Percentiles rank a stretch among this genome's conserved stretches.
phyloP scores from a whole-genome alignment of 345 rosid genomes.

The Ceriops tagal region DNA sequence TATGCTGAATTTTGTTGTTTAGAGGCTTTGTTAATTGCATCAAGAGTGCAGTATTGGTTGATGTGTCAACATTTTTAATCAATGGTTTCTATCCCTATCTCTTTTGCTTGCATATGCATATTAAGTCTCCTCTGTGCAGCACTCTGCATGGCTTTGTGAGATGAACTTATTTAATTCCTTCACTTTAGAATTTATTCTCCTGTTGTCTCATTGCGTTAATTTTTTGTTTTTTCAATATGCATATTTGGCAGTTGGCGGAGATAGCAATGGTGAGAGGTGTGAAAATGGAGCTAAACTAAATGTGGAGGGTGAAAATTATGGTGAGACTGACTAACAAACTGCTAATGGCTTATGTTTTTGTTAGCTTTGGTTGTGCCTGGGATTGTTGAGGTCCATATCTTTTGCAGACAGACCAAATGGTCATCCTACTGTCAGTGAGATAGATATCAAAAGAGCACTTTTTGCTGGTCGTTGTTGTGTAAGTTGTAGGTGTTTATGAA shows the following conservation, averaged over 20 bases:
- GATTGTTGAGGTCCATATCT: slow-evolving; percentile 12
- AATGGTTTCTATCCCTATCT: too few species aligned
- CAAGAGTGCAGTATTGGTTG: too few species aligned
- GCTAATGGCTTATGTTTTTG: slow-evolving; percentile 15
- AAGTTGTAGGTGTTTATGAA: slow-evolving; percentile 99
- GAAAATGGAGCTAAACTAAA: slow-evolving; percentile 31
- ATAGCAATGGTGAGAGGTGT: slow-evolving; percentile 41
- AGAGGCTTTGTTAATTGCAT: too few species aligned
- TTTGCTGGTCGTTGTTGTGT: slow-evolving; percentile 89
- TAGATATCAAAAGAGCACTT: slow-evolving; percentile 40
- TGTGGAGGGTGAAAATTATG: slow-evolving; percentile 34
- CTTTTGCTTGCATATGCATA: too few species aligned
- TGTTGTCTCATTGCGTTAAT: neutral
- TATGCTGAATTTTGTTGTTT: neutral
- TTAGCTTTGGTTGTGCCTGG: slow-evolving; percentile 19
- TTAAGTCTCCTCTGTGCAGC: too few species aligned
- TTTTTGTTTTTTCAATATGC: neutral
- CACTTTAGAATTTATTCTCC: neutral
- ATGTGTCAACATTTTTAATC: too few species aligned
- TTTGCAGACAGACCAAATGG: slow-evolving; percentile 42
- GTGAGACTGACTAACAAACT: slow-evolving; percentile 45
- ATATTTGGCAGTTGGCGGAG: slow-evolving; percentile 42
- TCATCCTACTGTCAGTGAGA: slow-evolving; percentile 35
- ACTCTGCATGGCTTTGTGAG: too few species aligned
- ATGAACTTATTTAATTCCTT: too few species aligned